phyloP scores from a whole-genome alignment of 2,329 filamentous ascomycete species.

The Proliferodiscus dingleyae region DNA sequence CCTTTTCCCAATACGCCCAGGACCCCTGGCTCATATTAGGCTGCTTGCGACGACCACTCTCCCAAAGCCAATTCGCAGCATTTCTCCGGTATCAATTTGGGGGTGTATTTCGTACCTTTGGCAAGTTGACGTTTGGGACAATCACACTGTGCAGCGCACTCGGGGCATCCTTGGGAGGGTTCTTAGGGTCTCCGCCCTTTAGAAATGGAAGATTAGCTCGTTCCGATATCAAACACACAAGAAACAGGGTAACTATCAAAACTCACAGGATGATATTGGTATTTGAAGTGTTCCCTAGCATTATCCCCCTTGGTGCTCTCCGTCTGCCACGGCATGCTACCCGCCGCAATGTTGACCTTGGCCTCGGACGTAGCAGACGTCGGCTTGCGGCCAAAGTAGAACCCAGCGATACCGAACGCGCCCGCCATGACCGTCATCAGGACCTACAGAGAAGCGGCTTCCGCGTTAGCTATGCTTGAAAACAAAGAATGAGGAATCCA shows the following conservation, averaged over 20 bases:
- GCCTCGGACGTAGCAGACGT: slow-evolving; percentile 80
- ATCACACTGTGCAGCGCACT: slow-evolving; percentile 94
- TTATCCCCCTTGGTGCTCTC: slow-evolving; percentile 60
- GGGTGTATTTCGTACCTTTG: slow-evolving; percentile 72
- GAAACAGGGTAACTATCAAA: slow-evolving; percentile 35
- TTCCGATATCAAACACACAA: background rate
- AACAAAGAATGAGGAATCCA: too few relatives aligned
- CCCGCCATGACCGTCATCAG: slow-evolving; percentile 87
- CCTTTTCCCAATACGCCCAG: background rate
- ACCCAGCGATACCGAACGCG: slow-evolving; percentile 82
- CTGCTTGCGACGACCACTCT: too few relatives aligned
- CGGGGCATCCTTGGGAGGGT: slow-evolving; percentile 80
- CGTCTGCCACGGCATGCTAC: slow-evolving; percentile 89
- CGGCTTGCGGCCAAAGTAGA: slow-evolving; percentile 82
- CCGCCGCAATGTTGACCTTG: slow-evolving; percentile 66
- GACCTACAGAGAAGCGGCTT: slow-evolving; percentile 53
- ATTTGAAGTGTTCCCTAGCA: slow-evolving; percentile 50
- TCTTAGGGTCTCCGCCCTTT: slow-evolving; percentile 68
- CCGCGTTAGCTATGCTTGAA: too few relatives aligned
- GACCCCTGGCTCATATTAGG: background rate
- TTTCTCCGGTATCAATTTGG: too few relatives aligned
- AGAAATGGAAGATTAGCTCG: slow-evolving; percentile 28
- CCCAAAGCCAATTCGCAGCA: too few relatives aligned
- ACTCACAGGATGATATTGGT: too few relatives aligned
- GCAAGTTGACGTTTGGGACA: slow-evolving; percentile 86